phyloP scores from a whole-genome alignment of 129 eudicot species.

The Solidago caesia region DNA sequence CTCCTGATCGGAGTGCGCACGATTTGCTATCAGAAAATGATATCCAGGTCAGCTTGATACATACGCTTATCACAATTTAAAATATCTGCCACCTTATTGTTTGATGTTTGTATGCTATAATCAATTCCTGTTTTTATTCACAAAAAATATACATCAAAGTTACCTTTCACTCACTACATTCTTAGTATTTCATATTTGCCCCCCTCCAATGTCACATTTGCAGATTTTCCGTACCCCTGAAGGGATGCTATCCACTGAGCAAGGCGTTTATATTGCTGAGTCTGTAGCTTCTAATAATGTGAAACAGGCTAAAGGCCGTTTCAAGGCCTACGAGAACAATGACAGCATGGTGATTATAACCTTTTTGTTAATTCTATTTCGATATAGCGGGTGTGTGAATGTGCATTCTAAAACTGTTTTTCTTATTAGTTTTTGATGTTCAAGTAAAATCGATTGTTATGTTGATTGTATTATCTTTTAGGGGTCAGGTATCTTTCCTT shows the following conservation, averaged over 20 bases:
- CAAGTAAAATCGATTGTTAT: no score
- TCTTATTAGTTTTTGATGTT: no score
- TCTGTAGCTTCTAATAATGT: conserved; percentile 60
- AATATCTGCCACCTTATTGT: conserved; percentile 5
- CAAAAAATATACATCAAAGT: background rate
- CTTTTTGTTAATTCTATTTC: background rate
- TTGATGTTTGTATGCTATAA: conserved; percentile 5
- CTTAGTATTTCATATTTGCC: background rate
- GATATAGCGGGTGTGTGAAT: no score
- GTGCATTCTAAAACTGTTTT: no score
- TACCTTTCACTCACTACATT: no score
- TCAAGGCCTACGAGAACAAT: conserved; percentile 53
- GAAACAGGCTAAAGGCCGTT: conserved; percentile 83
- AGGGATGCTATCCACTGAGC: conserved; percentile 95
- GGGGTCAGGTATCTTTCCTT: no score
- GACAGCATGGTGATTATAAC: conserved; percentile 43
- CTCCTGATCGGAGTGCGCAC: conserved; percentile 78
- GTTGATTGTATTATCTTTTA: no score
- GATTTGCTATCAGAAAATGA: conserved; percentile 71
- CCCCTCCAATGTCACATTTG: background rate
- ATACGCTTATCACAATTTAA: conserved; percentile 9
- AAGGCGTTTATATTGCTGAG: conserved; percentile 94
- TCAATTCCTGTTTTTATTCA: background rate
- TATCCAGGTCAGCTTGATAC: conserved; percentile 59
- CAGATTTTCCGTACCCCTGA: conserved; percentile 92